Base-by-base conservation (phyloP, 192 early-diverging fungal species). In the Podila minutissima region DNA sequence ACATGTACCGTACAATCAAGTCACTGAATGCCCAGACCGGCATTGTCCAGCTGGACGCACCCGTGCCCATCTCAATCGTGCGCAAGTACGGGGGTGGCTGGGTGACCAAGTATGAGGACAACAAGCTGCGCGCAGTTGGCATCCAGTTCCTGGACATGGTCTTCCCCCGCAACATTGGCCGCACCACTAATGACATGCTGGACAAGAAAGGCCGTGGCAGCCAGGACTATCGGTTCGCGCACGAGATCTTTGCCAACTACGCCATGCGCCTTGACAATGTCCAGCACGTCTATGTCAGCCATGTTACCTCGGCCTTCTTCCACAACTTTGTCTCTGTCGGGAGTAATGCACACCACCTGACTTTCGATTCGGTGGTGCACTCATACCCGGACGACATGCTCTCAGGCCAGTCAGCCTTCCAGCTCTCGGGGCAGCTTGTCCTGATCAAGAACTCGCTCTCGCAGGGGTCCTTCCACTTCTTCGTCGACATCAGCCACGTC, bases 381-480 rank as follows among this genome's bases (percentile, higher is more conserved):
- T 81, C 76, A 17, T 81, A 81, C 58, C 76, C 76, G 2, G 62
- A 81, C 13, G 76, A 81, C 35, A 81, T 81, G 70, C 60, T 72
- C 22, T 82, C 75, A 1, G 86, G 86, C 2, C 86, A 87, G 58
- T 87, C 83, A n/a, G 83, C 82, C 2, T 87, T 85, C 63, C 83
- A 87, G 51, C 79, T 87, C 24, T 83, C 83, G 4, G 86, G 86
- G 0, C 86, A 87, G 53, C 28, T 83, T 17, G 57, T 82, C 6
- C 66, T 87, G 41, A 71, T 87, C 64, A 66, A 72, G 10, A 71
- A 72, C 58, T 78, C 82, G 13, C 76, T 83, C 61, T 79, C 74
- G 11, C 82, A 84, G 49, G 70, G 81, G 2, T 83, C 77, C 12
- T 85, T 83, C 71, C 86, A 87, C 31, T 78, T 83, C 8, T 85